These are phyloP conservation scores for Ogataea sp. DNA, from an alignment of 805 yeast genomes.

Conservation along the genomic window DNA sequence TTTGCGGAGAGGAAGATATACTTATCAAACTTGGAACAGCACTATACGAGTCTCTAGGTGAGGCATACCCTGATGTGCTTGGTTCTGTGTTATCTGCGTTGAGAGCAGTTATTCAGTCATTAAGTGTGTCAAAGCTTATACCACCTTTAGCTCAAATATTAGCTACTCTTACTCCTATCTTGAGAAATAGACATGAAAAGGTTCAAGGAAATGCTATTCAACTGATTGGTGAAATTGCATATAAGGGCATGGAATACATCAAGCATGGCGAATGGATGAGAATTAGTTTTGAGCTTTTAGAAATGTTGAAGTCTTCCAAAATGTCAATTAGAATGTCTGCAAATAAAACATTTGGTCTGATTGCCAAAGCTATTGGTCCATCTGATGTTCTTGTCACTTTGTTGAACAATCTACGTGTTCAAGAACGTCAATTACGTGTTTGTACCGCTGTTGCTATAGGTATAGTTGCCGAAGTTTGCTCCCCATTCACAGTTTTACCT, in stretches of 20 bases:
- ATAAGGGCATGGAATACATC: constrained; percentile 68
- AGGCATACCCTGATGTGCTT: constrained; percentile 86
- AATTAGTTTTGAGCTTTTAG: constrained; percentile 82
- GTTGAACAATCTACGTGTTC: constrained; percentile 77
- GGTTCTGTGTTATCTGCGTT: constrained; percentile 79
- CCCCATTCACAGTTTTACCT: constrained; percentile 89
- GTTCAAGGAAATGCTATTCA: constrained; percentile 81
- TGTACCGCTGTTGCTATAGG: constrained; percentile 98
- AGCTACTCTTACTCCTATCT: constrained; percentile 85
- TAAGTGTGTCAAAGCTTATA: constrained; percentile 53
- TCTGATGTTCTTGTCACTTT: constrained; percentile 85
- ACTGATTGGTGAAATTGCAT: constrained; percentile 77
- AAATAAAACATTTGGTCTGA: constrained; percentile 82
- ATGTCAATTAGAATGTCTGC: constrained; percentile 78
- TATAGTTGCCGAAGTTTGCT: constrained; percentile 88
- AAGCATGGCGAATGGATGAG: constrained; percentile 97
- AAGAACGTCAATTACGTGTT: constrained; percentile 92
- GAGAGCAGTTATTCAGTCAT: constrained; percentile 47
- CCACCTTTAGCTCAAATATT: constrained; percentile 80
- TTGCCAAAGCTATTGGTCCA: constrained; percentile 92
- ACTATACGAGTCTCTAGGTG: constrained; percentile 87
- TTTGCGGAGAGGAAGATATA: constrained; percentile 56
- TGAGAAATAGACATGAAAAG: constrained; percentile 81
- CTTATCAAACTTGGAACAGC: constrained; percentile 65
- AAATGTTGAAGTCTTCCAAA: constrained; percentile 75